phyloP scores from a whole-genome alignment of 164 flowering plant species.

The Tetracentron sinense region DNA sequence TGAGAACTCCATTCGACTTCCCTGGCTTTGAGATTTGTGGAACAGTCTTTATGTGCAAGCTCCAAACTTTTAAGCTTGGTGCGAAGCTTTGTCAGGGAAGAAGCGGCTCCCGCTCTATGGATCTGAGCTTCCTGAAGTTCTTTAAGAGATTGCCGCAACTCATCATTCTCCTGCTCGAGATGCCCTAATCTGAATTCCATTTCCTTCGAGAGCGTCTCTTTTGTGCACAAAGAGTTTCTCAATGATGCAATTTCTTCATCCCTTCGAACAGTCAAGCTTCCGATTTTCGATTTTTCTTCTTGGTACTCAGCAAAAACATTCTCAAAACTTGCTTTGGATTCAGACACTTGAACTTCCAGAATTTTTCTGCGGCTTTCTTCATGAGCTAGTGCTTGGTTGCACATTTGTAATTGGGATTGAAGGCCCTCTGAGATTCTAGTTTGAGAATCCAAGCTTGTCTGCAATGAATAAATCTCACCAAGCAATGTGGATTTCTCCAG shows the following conservation, averaged over 20 bases:
- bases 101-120: slow-evolving; percentile 33
- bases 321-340: slow-evolving; percentile 35
- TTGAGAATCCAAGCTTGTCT: slow-evolving; percentile 45
- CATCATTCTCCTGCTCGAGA: slow-evolving; percentile 55
- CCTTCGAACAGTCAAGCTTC: slow-evolving; percentile 31
- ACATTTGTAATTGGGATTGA: slow-evolving; percentile 39
- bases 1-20: slow-evolving; percentile 47
- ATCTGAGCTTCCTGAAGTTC: slow-evolving; percentile 62
- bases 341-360: slow-evolving; percentile 47
- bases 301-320: slow-evolving; percentile 35
- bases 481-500: slow-evolving; percentile 39
- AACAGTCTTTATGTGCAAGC: slow-evolving; percentile 48
- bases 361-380: slow-evolving; percentile 57
- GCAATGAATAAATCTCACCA: slow-evolving; percentile 38
- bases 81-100: slow-evolving; percentile 40
- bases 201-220: slow-evolving; percentile 44
- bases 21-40: slow-evolving; percentile 35
- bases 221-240: slow-evolving; percentile 39
- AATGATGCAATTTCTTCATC: slow-evolving; percentile 47
- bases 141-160: slow-evolving; percentile 40
- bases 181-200: slow-evolving; percentile 33
- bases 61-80: slow-evolving; percentile 48
- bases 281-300: slow-evolving; percentile 39
- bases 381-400: slow-evolving; percentile 58
- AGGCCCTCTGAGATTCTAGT: slow-evolving; percentile 38